phyloP scores from a whole-genome alignment of 2,329 filamentous ascomycete species.

The Colletotrichum higginsianum region DNA sequence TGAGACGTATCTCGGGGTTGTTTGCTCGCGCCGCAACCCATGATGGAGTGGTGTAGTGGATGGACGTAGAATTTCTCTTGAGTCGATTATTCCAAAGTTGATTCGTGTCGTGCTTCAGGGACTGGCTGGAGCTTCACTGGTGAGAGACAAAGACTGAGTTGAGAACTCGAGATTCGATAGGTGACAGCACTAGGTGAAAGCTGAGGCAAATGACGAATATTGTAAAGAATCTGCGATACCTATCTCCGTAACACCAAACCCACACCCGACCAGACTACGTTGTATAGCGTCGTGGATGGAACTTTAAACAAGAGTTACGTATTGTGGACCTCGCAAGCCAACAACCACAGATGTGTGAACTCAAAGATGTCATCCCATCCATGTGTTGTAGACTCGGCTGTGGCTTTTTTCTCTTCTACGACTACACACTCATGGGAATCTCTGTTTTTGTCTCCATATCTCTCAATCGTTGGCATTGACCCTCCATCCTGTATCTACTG shows the following conservation, averaged over 20 bases:
- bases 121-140: neutral
- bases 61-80: neutral
- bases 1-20: too few species aligned
- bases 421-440: neutral
- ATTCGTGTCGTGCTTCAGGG: neutral
- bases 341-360: too few species aligned
- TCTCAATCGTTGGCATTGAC: too few species aligned
- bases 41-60: neutral
- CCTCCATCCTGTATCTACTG: conserved; percentile 4
- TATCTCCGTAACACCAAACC: neutral
- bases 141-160: too few species aligned
- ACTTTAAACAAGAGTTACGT: too few species aligned
- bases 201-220: neutral
- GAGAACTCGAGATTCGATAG: neutral
- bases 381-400: neutral
- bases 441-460: neutral
- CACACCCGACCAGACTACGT: neutral
- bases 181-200: neutral
- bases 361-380: too few species aligned
- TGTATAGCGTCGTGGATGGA: neutral
- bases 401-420: neutral
- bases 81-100: neutral
- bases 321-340: too few species aligned
- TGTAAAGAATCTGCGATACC: neutral
- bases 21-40: neutral